phyloP scores from a whole-genome alignment of 2,329 filamentous ascomycete genomes.

The Chaetomium olivaceum region DNA sequence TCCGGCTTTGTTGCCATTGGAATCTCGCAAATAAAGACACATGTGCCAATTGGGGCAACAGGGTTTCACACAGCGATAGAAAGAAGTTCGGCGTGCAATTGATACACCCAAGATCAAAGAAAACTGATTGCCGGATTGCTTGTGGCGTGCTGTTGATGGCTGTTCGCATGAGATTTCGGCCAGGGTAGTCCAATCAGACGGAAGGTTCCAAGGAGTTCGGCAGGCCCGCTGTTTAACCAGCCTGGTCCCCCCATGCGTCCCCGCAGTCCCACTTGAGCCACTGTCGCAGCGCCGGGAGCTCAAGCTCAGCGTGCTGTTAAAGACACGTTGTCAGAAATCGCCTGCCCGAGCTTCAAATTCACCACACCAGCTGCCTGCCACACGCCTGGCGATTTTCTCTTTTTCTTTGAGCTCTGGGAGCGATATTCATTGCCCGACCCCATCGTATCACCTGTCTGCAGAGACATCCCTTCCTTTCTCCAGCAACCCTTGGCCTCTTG shows the following conservation, averaged over 20 bases:
- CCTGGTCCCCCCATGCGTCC: conserved; percentile 19
- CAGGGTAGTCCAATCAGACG: conserved; percentile 22
- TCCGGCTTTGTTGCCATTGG: background rate
- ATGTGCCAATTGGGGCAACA: background rate
- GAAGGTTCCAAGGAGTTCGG: conserved; percentile 34
- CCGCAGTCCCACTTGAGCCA: conserved; percentile 24
- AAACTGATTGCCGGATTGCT: background rate
- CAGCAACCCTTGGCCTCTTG: conserved; percentile 12
- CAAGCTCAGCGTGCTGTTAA: conserved; percentile 30
- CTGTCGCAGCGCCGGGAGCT: conserved; percentile 25
- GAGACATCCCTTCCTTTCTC: conserved; percentile 27
- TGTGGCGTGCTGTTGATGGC: background rate
- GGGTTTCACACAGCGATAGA: background rate
- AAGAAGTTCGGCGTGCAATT: background rate
- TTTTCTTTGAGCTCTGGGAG: conserved; percentile 44
- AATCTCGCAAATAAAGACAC: background rate
- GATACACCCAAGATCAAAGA: background rate
- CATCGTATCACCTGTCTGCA: conserved; percentile 33
- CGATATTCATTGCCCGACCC: conserved; percentile 37
- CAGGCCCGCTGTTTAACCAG: conserved; percentile 19
- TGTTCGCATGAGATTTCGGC: background rate
- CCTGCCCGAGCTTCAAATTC: conserved; percentile 30
- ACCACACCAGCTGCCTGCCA: conserved; percentile 26
- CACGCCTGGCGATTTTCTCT: conserved; percentile 29
- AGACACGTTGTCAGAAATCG: conserved; percentile 35